Conservation (phyloP, 371 early-diverging fungal genomes). For the Zopfochytrium polystomum region DNA sequence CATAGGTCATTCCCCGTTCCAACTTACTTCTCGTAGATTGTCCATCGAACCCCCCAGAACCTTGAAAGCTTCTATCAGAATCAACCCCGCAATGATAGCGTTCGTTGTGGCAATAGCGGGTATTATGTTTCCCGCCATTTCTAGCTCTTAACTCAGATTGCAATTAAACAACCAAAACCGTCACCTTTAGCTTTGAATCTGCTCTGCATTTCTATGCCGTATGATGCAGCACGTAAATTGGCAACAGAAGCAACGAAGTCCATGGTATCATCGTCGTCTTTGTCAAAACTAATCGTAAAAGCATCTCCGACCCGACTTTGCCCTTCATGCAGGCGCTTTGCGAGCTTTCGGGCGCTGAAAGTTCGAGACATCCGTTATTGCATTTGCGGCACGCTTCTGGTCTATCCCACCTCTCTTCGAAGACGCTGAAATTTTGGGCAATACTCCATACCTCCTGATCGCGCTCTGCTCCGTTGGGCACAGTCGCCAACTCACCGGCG, state of each 20-base stretch:
- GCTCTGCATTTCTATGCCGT: constrained; percentile 73
- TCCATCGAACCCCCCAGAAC: constrained; percentile 55
- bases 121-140: constrained; percentile 99
- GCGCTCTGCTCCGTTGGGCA: constrained; percentile 21
- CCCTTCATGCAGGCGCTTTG: constrained; percentile 34
- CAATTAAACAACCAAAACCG: constrained; percentile 6
- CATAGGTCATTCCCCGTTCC: neutral
- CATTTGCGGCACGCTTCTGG: neutral
- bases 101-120: constrained; percentile 99
- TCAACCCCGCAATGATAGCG: constrained; percentile 96
- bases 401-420: constrained; percentile 39
- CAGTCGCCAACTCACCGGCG: constrained; percentile 8
- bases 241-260: constrained; percentile 91
- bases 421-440: constrained; percentile 45
- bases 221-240: constrained; percentile 80
- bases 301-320: constrained; percentile 47
- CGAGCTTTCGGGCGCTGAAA: constrained; percentile 25
- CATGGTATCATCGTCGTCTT: constrained; percentile 87
- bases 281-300: constrained; percentile 74
- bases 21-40: constrained; percentile 44
- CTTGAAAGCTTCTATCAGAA: constrained; percentile 81
- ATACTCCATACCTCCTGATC: constrained; percentile 72
- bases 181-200: constrained; percentile 86
- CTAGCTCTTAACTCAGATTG: constrained; percentile 42
- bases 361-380: neutral